Conservation (phyloP, 345 rosid species). For the Kernera saxatilis region DNA sequence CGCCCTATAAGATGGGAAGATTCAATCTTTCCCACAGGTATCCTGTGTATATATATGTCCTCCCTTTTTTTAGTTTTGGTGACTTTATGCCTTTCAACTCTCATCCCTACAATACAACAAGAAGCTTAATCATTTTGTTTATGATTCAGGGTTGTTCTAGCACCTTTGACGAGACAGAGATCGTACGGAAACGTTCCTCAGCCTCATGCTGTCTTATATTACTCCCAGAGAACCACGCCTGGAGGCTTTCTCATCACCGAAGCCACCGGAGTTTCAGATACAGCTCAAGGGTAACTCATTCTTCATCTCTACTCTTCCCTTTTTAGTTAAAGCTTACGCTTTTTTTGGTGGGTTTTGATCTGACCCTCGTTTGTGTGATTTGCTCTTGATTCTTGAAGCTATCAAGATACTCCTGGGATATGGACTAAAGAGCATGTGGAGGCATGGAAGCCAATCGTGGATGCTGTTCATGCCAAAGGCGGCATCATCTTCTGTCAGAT, state of each 20-base stretch:
- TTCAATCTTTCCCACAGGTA: constrained; percentile 33
- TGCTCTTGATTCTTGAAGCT: constrained; percentile 21
- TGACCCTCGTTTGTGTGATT: neutral
- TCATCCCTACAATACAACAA: neutral
- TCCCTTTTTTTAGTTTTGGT: neutral
- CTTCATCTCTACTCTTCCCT: neutral
- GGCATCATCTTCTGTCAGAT: constrained; percentile 68
- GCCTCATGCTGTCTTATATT: constrained; percentile 64
- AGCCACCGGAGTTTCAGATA: constrained; percentile 60
- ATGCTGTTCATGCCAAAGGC: constrained; percentile 80
- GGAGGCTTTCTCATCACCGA: constrained; percentile 61
- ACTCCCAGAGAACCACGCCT: constrained; percentile 59
- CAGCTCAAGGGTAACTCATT: constrained; percentile 46
- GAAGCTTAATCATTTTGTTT: neutral
- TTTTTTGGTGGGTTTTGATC: neutral
- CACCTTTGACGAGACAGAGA: constrained; percentile 59
- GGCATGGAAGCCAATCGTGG: constrained; percentile 85
- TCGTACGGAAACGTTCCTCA: constrained; percentile 55
- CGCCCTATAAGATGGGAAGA: constrained; percentile 28
- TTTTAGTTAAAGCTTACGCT: neutral
- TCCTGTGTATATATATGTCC: neutral
- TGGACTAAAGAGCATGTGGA: constrained; percentile 84
- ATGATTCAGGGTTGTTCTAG: constrained; percentile 43
- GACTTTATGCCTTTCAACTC: neutral
- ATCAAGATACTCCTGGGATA: constrained; percentile 52